Conservation (phyloP, 2,329 filamentous ascomycete species). For the Exserohilum turcica region DNA sequence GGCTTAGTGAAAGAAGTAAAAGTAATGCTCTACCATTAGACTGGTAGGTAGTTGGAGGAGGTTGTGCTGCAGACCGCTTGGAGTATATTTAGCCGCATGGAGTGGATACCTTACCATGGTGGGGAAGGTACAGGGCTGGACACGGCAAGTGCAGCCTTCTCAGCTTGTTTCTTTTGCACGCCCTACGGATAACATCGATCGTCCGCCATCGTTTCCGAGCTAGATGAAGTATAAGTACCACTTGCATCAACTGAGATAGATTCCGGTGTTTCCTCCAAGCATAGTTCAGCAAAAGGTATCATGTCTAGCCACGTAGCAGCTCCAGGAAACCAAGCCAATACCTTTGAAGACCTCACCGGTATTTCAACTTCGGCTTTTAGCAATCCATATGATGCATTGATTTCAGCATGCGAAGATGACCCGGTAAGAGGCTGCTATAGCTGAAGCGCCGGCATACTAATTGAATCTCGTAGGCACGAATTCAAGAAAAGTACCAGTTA, state of each 20-base stretch:
- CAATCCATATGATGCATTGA: constrained; percentile 79
- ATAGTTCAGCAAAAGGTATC: neutral
- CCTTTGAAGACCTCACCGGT: constrained; percentile 50
- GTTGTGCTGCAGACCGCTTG: neutral
- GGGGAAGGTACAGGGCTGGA: constrained; percentile 1
- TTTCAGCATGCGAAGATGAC: constrained; percentile 69
- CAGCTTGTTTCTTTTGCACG: neutral
- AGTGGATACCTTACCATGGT: constrained; percentile 7
- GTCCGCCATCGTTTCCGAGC: neutral
- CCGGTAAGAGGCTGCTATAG: constrained; percentile 58
- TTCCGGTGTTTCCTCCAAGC: neutral
- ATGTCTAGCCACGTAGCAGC: constrained; percentile 23
- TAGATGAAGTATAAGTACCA: neutral
- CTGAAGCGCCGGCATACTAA: neutral
- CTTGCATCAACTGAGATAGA: neutral
- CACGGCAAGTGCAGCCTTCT: neutral
- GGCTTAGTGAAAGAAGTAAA: neutral
- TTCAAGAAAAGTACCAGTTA: constrained; percentile 72
- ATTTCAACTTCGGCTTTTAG: constrained; percentile 50
- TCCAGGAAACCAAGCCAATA: constrained; percentile 25
- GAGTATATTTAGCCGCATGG: neutral
- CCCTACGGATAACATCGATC: neutral
- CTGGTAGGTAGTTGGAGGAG: neutral
- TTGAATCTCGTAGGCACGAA: constrained; percentile 57
- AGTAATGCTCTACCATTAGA: no score